Evolutionary conservation across 805 yeast genomes (phyloP).

Genomic region (Hanseniaspora thailandica): DNA sequence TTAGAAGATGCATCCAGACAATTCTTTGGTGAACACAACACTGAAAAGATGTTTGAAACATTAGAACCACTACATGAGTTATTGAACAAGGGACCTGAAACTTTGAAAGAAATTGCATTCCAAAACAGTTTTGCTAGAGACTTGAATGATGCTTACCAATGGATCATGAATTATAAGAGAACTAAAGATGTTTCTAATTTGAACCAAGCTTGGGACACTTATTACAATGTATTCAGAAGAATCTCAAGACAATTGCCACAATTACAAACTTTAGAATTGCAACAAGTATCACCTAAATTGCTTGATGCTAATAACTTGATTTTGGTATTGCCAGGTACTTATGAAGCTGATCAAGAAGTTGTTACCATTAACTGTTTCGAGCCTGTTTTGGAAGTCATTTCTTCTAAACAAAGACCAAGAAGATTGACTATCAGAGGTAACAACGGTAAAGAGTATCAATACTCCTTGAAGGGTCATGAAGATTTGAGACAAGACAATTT

Average conservation of each 20-base stretch:
- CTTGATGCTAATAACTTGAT: slow-evolving; percentile 68
- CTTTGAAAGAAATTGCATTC: slow-evolving; percentile 84
- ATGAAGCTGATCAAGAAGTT: slow-evolving; percentile 70
- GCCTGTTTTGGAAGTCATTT: slow-evolving; percentile 71
- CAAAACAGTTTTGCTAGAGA: slow-evolving; percentile 90
- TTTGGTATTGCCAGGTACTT: slow-evolving; percentile 89
- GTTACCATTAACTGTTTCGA: slow-evolving; percentile 65
- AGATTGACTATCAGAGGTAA: slow-evolving; percentile 67
- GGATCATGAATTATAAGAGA: slow-evolving; percentile 76
- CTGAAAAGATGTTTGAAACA: slow-evolving; percentile 86
- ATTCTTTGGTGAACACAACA: slow-evolving; percentile 87
- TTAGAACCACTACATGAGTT: slow-evolving; percentile 79
- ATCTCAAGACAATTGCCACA: slow-evolving; percentile 84
- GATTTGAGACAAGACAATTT: slow-evolving; percentile 94
- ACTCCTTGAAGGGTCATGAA: slow-evolving; percentile 84
- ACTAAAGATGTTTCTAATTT: slow-evolving; percentile 77
- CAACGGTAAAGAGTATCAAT: slow-evolving; percentile 84
- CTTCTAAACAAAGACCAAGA: slow-evolving; percentile 94
- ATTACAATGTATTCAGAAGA: slow-evolving; percentile 83
- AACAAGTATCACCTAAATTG: slow-evolving; percentile 85
- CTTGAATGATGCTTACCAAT: slow-evolving; percentile 79
- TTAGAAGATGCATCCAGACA: slow-evolving; percentile 90
- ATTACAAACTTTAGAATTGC: slow-evolving; percentile 72
- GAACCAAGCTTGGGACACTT: slow-evolving; percentile 96
- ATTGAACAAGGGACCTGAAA: slow-evolving; percentile 79